Conservation (phyloP, 192 early-diverging fungal species). For the Gigaspora rosea region DNA sequence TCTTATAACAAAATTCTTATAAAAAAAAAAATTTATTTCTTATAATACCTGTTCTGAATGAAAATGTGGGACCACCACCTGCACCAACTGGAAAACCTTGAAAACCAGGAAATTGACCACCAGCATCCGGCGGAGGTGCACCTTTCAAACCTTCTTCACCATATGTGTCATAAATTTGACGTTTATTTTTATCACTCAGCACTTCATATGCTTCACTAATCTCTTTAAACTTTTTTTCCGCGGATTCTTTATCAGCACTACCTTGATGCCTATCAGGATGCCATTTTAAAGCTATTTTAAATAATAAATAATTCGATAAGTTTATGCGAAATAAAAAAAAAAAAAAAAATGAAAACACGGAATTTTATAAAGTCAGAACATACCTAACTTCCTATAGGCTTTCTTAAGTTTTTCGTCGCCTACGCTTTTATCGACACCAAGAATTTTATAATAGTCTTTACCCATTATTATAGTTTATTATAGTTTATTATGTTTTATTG, state of each 20-base stretch:
- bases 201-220: constrained; percentile 98
- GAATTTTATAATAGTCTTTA: constrained; percentile 95
- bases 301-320: background rate
- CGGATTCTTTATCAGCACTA: constrained; percentile 60
- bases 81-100: constrained; percentile 48
- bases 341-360: background rate
- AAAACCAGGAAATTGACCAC: constrained; percentile 57
- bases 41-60: constrained; percentile 55
- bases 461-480: constrained; percentile 54
- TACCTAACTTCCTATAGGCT: constrained; percentile 66
- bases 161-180: constrained; percentile 92
- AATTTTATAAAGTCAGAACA: background rate
- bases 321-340: background rate
- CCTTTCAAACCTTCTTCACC: constrained; percentile 94
- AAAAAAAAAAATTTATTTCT: no score
- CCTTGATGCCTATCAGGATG: constrained; percentile 74
- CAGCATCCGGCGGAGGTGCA: constrained; percentile 43
- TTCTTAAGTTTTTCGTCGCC: constrained; percentile 80
- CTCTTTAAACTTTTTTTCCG: constrained; percentile 92
- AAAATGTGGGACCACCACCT: constrained; percentile 66
- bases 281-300: constrained; percentile 67
- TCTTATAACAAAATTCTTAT: no score
- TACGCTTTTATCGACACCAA: constrained; percentile 76
- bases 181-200: constrained; percentile 90
- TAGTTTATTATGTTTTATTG: no score